Evolutionary conservation across 1,284 basidiomycete genomes (phyloP), one percentile per base, ranked within the genome.

Genomic region (Meripilus lineatus): DNA sequence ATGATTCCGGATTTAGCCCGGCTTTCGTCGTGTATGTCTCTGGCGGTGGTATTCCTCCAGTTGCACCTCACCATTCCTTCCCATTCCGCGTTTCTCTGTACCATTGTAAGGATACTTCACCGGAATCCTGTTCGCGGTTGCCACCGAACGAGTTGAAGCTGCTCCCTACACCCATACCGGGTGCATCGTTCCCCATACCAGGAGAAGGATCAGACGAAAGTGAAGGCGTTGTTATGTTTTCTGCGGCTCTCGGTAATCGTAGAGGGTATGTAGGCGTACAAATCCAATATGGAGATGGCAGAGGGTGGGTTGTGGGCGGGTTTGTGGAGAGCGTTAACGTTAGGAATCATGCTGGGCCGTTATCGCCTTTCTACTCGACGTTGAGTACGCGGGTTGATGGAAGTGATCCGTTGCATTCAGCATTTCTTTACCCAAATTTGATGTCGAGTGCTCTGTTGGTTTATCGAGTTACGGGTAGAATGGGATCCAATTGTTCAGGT

Each of bases 171-270:
- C 79, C 82, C 18, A 53, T 68, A 5, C 64, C 68, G 7, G 74
- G 69, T 2, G 61, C 61, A 32, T 59, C 66, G 7, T 89, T 88
- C 52, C 87, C 85, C 3, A 63, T 75, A 0, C 79, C 84, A 6
- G 61, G 73, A 15, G 79, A 83, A 59, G 86, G 86, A 0, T 59
- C 74, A 0, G 81, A 86, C 45, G 85, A 89, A 58, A 82, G 81
- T 10, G 85, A 88, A 44, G 85, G 84, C 0, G 67, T 83, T 0
- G 79, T 82, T 3, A 62, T 79, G 15, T 85, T 76, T 51, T 74
- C 71, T 2, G 63, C 71, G 32, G 39, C 83, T 17, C 56, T 65
- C 6, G 42, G 36, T 24, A 46, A 32, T 33, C 59, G 57, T n/a
- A n/a, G n/a, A 15, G 46, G 41, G n/a, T 77, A 71, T 69, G 59